These are phyloP conservation scores for Podila verticillata DNA, from an alignment of 192 early-diverging fungal species.

Conservation along the genomic window DNA sequence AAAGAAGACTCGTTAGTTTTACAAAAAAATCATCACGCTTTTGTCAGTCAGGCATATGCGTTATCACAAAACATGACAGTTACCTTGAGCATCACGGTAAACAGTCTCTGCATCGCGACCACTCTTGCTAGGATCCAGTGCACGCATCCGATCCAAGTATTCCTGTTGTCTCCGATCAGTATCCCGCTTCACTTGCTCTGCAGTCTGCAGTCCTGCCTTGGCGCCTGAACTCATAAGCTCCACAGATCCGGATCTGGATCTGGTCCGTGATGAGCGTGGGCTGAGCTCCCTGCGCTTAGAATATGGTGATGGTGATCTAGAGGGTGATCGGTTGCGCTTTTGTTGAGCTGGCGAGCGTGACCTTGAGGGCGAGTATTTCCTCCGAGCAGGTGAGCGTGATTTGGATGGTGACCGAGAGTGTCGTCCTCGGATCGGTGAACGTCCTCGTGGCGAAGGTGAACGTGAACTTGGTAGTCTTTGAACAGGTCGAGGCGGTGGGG, in stretches of 20 bases:
- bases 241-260: conserved; percentile 21
- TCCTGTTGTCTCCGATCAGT: conserved; percentile 17
- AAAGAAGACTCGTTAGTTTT: background rate
- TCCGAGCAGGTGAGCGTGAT: conserved; percentile 12
- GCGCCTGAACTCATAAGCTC: conserved; percentile 32
- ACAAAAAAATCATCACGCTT: background rate
- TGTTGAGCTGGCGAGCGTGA: conserved; percentile 19
- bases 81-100: conserved; percentile 53
- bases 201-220: conserved; percentile 37
- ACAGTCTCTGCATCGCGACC: conserved; percentile 52
- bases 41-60: background rate
- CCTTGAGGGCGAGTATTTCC: background rate
- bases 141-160: conserved; percentile 8
- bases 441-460: conserved; percentile 7
- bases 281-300: background rate
- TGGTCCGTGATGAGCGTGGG: background rate
- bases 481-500: background rate
- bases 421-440: background rate
- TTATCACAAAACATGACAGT: background rate
- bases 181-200: conserved; percentile 23
- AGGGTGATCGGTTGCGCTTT: conserved; percentile 20
- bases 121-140: conserved; percentile 18
- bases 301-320: conserved; percentile 29
- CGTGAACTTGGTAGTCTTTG: background rate
- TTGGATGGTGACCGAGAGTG: conserved; percentile 19